A percentile compares a stretch with the other conserved stretches of the same genome.
These are phyloP conservation scores for Colletotrichum sp. DNA, from an alignment of 2,329 filamentous ascomycete genomes.

Conservation along the genomic window DNA sequence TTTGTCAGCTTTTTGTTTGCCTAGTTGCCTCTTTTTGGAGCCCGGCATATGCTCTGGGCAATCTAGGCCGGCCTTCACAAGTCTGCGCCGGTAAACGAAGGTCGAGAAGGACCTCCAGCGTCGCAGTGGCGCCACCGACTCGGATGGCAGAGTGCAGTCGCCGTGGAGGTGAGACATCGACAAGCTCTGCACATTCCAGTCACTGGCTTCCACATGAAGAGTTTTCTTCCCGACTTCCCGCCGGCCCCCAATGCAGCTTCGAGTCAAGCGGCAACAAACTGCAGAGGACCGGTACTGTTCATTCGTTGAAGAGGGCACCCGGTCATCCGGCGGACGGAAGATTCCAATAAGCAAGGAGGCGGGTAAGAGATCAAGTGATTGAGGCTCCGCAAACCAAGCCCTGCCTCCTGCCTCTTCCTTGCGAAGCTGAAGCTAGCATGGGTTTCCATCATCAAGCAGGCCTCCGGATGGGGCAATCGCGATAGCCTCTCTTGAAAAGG, in stretches of 20 bases:
- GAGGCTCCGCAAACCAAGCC: neutral
- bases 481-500: neutral
- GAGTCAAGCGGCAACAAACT: neutral
- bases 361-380: neutral
- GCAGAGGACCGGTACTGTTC: neutral
- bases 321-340: neutral
- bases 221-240: conserved; percentile 4
- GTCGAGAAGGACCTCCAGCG: neutral
- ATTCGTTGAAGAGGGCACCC: neutral
- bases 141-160: neutral
- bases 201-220: conserved; percentile 8
- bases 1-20: neutral
- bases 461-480: neutral
- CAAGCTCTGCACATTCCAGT: conserved; percentile 11
- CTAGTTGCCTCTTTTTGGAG: neutral
- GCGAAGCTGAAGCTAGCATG: neutral
- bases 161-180: conserved; percentile 18
- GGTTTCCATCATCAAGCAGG: neutral
- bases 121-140: neutral
- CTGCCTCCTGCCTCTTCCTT: neutral
- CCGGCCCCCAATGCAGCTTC: neutral
- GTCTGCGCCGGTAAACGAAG: neutral
- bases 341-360: neutral
- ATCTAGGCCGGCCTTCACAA: neutral
- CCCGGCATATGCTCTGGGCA: neutral